Evolutionary conservation across 139 green algal species (phyloP), one percentile per base, ranked within the genome.

Genomic region (Closterium sp.): DNA sequence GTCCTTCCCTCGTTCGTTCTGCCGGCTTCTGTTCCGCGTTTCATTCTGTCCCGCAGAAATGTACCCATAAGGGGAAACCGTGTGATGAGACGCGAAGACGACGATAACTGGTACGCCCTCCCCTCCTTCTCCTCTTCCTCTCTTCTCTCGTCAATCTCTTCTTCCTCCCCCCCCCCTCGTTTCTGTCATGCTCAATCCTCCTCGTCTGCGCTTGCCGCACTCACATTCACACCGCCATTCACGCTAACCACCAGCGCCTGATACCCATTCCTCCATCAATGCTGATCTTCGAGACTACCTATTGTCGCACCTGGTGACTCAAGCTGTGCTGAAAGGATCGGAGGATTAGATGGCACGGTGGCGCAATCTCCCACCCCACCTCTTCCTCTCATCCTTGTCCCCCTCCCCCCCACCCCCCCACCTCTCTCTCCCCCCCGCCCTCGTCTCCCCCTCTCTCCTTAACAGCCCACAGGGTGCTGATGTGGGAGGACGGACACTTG

Each of bases 401-500:
- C n/a, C n/a, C n/a, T n/a, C n/a, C n/a, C 0, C 86, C 86, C 2
- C 7, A 0, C 86, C 2, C 9, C 30, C 31, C 64, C 86, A 23
- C 4, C 86, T 28, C 8, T 1, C 1, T 66, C 38, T 66, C 38
- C 19, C 4, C 38, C n/a, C n/a, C n/a, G 10, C 30, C 3, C 4
- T 89, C n/a, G 19, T 34, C 3, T 34, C 25, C 23, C 25, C n/a
- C 23, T 89, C 85, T 16, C 21, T 16, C 19, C 38, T 10, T 10
- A 8, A 8, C 19, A 3, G 19, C 34, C 25, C 33, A 1, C 87
- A 90, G 87, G 87, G 87, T 90, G 33, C 87, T 90, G 2, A 43
- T 90, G 87, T 90, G 87, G 87, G 87, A 90, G 87, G 35, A 85
- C 5, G 87, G 87, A 8, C 35, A 76, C 9, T 19, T 76, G 55